phyloP scores from a whole-genome alignment of 768 basidiomycete genomes.

The Sporobolomyces pararoseus region DNA sequence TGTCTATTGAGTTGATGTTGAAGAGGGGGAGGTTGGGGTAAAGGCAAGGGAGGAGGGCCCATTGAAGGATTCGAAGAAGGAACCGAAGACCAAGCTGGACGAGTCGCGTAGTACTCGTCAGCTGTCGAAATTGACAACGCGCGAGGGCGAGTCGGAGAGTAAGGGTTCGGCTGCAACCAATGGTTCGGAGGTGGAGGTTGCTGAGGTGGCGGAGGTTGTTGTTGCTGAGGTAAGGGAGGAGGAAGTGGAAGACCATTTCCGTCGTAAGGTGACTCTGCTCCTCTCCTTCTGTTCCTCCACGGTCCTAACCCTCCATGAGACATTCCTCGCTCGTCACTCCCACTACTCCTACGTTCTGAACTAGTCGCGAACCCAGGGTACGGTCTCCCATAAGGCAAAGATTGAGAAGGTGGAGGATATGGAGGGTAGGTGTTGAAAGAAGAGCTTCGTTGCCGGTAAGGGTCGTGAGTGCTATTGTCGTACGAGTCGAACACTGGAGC shows the following conservation, averaged over 20 bases:
- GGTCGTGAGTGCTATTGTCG: not conserved
- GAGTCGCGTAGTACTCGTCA: constrained; percentile 21
- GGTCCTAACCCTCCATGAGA: constrained; percentile 1
- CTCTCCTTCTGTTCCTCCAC: not conserved
- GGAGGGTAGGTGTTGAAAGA: constrained; percentile 8
- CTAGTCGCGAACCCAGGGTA: constrained; percentile 21
- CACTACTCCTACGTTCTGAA: constrained; percentile 19
- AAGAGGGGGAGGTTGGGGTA: not conserved
- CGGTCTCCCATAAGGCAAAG: not conserved
- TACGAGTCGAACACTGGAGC: constrained; percentile 1
- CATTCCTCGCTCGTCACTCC: not conserved
- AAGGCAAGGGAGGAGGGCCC: not conserved
- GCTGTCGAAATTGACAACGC: constrained; percentile 27
- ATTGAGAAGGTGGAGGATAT: not conserved
- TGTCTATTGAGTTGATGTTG: not conserved
- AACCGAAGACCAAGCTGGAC: not conserved
- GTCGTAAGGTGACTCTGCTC: not conserved
- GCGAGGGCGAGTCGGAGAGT: constrained; percentile 9
- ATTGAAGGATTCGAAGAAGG: not conserved
- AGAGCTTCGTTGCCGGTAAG: constrained; percentile 6
- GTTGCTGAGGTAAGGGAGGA: no score
- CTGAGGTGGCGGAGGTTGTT: not conserved
- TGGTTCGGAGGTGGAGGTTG: not conserved
- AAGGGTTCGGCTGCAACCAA: not conserved
- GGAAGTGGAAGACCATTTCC: not conserved